Percentiles rank a stretch among this genome's conserved stretches.
Conservation (phyloP, 192 early-diverging fungal species). For the Rhizoclosmatium sp. region DNA sequence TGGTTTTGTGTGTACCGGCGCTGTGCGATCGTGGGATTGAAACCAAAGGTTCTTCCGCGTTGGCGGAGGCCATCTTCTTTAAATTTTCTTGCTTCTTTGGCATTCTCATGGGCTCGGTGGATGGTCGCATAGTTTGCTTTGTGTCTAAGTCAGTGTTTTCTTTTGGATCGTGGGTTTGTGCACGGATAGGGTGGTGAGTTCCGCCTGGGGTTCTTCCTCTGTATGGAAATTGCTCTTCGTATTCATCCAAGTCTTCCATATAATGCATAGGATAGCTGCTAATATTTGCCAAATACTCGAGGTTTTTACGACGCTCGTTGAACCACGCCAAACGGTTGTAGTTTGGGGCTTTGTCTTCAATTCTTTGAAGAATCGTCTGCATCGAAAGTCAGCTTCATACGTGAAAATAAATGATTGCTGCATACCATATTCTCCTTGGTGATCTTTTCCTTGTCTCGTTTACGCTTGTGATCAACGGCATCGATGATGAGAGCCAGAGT, state of each 20-base stretch:
- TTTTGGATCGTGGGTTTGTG: neutral
- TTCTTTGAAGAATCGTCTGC: constrained; percentile 53
- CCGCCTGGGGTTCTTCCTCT: neutral
- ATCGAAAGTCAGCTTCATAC: neutral
- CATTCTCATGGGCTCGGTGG: neutral
- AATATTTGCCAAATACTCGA: constrained; percentile 60
- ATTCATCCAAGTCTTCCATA: constrained; percentile 41
- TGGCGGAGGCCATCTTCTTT: neutral
- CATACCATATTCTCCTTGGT: constrained; percentile 42
- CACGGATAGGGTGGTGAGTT: neutral
- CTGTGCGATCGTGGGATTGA: neutral
- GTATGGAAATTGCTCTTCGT: constrained; percentile 20
- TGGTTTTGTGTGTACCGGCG: too few species aligned
- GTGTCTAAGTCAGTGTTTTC: neutral
- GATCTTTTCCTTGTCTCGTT: constrained; percentile 38
- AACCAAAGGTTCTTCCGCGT: neutral
- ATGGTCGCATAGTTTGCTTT: neutral
- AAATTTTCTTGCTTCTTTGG: neutral
- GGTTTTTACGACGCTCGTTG: constrained; percentile 48
- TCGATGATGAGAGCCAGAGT: constrained; percentile 23
- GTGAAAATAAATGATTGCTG: neutral
- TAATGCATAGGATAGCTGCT: constrained; percentile 54
- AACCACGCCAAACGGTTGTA: constrained; percentile 54
- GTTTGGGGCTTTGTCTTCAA: constrained; percentile 57
- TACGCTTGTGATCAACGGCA: constrained; percentile 39